A percentile compares a stretch with the other conserved stretches of the same genome.
phyloP scores from a whole-genome alignment of 352 stramenopile genomes.

The Plasmopara viticola region DNA sequence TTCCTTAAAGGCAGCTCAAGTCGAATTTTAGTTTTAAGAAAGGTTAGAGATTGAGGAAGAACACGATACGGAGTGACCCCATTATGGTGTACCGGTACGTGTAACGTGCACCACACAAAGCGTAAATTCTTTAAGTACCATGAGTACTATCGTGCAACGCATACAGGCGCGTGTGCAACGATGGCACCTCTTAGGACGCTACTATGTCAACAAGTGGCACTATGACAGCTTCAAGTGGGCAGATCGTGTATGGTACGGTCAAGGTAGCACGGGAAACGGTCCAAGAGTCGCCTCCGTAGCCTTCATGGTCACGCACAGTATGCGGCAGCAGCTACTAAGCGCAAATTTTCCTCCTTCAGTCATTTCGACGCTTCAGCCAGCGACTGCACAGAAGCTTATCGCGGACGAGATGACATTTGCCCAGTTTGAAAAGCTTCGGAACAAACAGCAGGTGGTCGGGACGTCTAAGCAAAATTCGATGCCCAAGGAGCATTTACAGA shows the following conservation, averaged over 20 bases:
- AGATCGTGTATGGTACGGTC: conserved; percentile 65
- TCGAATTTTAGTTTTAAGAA: too few species aligned
- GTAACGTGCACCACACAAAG: conserved; percentile 1
- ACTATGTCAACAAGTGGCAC: conserved; percentile 83
- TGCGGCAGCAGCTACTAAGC: conserved; percentile 54
- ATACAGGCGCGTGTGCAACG: conserved; percentile 42
- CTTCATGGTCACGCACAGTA: conserved; percentile 80
- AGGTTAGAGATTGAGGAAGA: too few species aligned
- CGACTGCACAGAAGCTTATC: conserved; percentile 51
- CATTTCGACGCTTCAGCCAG: conserved; percentile 58
- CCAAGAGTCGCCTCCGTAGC: conserved; percentile 60
- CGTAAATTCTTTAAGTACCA: background rate
- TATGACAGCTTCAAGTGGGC: conserved; percentile 73
- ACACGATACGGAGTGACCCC: too few species aligned
- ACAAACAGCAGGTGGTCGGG: conserved; percentile 26
- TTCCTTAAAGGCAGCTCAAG: too few species aligned
- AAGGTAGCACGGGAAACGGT: conserved; percentile 30
- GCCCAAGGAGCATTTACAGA: conserved; percentile 4
- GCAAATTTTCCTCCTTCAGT: conserved; percentile 48
- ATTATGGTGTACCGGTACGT: too few species aligned
- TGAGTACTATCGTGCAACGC: conserved; percentile 31
- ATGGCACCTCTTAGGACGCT: conserved; percentile 60
- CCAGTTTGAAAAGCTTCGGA: conserved; percentile 38
- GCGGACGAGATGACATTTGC: conserved; percentile 50
- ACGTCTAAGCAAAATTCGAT: conserved; percentile 21